Percentiles rank a stretch among this genome's conserved stretches.
Conservation (phyloP, 2,329 filamentous ascomycete species). For the Aotearoamyces nothofagi region DNA sequence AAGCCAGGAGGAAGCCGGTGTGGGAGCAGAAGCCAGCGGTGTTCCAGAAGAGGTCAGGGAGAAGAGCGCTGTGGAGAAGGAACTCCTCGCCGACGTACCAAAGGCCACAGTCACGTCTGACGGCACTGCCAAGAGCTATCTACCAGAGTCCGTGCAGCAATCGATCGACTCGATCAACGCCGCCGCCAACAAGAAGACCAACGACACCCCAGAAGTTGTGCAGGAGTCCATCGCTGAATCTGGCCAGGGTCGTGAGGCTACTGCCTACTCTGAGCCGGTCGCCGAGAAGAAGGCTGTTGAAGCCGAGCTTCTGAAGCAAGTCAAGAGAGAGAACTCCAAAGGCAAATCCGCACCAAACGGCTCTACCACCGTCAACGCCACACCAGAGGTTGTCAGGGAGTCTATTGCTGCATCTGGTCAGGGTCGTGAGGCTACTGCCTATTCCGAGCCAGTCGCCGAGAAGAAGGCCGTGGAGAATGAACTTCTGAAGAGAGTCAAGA, state of each 20-base stretch:
- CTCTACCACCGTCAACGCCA: conserved; percentile 8
- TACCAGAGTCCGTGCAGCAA: conserved; percentile 38
- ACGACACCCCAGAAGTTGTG: conserved; percentile 39
- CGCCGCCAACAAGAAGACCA: conserved; percentile 26
- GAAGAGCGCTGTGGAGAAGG: conserved; percentile 56
- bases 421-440: conserved; percentile 56
- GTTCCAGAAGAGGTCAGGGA: conserved; percentile 50
- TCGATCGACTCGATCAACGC: conserved; percentile 32
- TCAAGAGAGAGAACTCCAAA: conserved; percentile 25
- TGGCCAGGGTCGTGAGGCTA: conserved; percentile 52
- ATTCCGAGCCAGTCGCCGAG: conserved; percentile 52
- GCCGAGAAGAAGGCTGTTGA: conserved; percentile 63
- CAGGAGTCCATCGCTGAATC: conserved; percentile 42
- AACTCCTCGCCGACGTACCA: conserved; percentile 52
- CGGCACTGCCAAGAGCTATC: conserved; percentile 32
- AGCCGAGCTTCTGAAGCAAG: conserved; percentile 54
- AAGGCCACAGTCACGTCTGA: conserved; percentile 42
- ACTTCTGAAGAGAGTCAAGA: conserved; percentile 41
- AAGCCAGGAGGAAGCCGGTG: conserved; percentile 52
- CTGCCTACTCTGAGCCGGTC: conserved; percentile 51
- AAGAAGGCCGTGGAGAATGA: conserved; percentile 65
- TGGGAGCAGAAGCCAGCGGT: conserved; percentile 52
- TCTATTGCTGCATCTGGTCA: conserved; percentile 41
- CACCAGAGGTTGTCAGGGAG: conserved; percentile 40
- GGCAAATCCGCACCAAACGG: conserved; percentile 17